A percentile compares a stretch with the other conserved stretches of the same genome.
Evolutionary conservation across 768 basidiomycete species (phyloP).

Genomic region (Tricholoma flavovirens): DNA sequence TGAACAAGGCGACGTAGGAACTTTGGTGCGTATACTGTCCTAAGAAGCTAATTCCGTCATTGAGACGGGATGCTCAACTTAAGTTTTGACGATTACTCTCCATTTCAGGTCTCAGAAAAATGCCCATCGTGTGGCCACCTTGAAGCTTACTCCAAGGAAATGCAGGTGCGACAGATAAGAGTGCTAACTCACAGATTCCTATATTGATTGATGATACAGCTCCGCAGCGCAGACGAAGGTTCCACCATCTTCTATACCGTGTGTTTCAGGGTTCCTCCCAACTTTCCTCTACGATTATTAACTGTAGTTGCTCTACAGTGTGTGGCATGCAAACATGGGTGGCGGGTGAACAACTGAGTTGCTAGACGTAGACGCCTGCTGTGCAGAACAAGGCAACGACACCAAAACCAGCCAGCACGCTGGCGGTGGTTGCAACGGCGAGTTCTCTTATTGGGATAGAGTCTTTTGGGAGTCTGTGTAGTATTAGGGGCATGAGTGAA

Average conservation of each 20-base stretch:
- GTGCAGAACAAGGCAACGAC: constrained; percentile 86
- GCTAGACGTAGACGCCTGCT: constrained; percentile 76
- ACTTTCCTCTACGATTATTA: background rate
- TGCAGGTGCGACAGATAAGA: constrained; percentile 51
- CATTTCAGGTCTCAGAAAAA: constrained; percentile 75
- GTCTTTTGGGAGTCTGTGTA: constrained; percentile 68
- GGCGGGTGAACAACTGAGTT: constrained; percentile 74
- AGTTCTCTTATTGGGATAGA: constrained; percentile 58
- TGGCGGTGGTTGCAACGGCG: constrained; percentile 65
- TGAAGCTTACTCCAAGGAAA: constrained; percentile 84
- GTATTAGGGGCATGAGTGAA: constrained; percentile 3
- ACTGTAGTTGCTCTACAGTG: constrained; percentile 43
- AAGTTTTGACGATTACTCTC: background rate
- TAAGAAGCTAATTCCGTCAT: background rate
- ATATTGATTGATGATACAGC: constrained; percentile 30
- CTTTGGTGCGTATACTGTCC: constrained; percentile 36
- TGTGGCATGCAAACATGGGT: constrained; percentile 68
- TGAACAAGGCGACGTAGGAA: constrained; percentile 63
- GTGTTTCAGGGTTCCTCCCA: constrained; percentile 25
- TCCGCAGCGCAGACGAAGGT: constrained; percentile 91
- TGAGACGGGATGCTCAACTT: background rate
- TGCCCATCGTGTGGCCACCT: constrained; percentile 84
- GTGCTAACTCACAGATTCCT: background rate
- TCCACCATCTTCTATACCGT: constrained; percentile 94
- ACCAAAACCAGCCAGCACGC: constrained; percentile 80